Base-by-base conservation (phyloP, 371 early-diverging fungal species). In the Mucor racemosus region DNA sequence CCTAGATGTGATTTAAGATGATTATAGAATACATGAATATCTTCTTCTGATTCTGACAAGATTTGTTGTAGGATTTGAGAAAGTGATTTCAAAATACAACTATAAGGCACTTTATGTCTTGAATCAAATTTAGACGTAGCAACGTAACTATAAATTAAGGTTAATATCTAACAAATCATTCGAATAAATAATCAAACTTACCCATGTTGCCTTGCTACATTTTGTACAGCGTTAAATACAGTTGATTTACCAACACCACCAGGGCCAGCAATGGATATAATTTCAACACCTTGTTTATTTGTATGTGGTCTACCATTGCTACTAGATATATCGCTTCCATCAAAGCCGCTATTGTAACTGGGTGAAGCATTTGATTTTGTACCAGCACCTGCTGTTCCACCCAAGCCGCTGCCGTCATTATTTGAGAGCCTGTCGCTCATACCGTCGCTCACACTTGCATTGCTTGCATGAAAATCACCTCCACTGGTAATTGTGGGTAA, bases 161-260 rank as follows among this genome's bases (percentile, higher is more conserved):
- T 26, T 14, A 44, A 19, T 21, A 33, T 11, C n/a, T 33, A 17
- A n/a, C n/a, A 33, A 6, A n/a, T 31, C 33, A 44, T n/a, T 42
- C 3, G 7, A 34, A 21, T 35, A 10, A 10, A 31, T n/a, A 15
- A 0, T 57, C 1, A 36, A 34, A 21, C 57, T 69, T 74, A 77
- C 78, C 78, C 79, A 60, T 74, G 73, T 61, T 79, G 76, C 58
- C 82, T 65, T 14, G 82, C 80, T 4, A 74, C 72, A 33, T 64
- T 67, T 50, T 74, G 76, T 8, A 82, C 76, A 5, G 76, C 75
- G 59, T 71, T 73, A 36, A 79, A 72, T 31, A 81, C 35, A 8
- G 81, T 77, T 0, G 81, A 81, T 66, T 81, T 81, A 38, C 82
- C 82, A 21, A 74, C 75, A 42, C 82, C 82, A 55, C 78, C 80